Conservation (phyloP, 1,139 yeast species). For the Debaryomyces fabryi region DNA sequence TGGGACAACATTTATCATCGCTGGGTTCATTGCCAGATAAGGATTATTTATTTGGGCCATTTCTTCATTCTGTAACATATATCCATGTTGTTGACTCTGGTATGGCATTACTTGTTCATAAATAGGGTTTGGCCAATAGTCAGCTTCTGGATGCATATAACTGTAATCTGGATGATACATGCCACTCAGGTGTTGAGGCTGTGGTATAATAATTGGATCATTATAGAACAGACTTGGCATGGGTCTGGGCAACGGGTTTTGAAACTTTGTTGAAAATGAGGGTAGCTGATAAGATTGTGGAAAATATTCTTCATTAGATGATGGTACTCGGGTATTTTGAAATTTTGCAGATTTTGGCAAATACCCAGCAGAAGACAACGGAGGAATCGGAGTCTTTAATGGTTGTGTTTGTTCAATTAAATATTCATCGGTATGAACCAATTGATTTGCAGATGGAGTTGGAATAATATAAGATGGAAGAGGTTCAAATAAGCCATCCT, state of each 20-base stretch:
- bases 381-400: constrained; percentile 28
- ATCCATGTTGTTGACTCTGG: constrained; percentile 10
- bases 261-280: constrained; percentile 13
- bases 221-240: constrained; percentile 7
- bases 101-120: constrained; percentile 11
- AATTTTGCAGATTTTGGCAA: constrained; percentile 21
- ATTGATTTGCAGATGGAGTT: constrained; percentile 27
- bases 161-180: constrained; percentile 11
- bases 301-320: constrained; percentile 24
- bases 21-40: constrained; percentile 21
- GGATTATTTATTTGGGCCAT: constrained; percentile 14
- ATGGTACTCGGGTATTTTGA: constrained; percentile 12
- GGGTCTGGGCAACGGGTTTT: constrained; percentile 4
- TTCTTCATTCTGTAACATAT: constrained; percentile 18
- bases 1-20: constrained; percentile 11
- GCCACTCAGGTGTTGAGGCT: neutral
- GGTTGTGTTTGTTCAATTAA: constrained; percentile 54
- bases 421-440: constrained; percentile 45
- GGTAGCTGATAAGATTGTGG: constrained; percentile 19
- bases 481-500: constrained; percentile 20
- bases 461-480: constrained; percentile 23
- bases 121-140: constrained; percentile 21
- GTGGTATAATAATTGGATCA: constrained; percentile 6
- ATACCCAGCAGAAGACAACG: constrained; percentile 19
- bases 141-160: constrained; percentile 22